Base-by-base conservation (phyloP, 2,329 filamentous ascomycete species). In the Leptographium galeiforme region DNA sequence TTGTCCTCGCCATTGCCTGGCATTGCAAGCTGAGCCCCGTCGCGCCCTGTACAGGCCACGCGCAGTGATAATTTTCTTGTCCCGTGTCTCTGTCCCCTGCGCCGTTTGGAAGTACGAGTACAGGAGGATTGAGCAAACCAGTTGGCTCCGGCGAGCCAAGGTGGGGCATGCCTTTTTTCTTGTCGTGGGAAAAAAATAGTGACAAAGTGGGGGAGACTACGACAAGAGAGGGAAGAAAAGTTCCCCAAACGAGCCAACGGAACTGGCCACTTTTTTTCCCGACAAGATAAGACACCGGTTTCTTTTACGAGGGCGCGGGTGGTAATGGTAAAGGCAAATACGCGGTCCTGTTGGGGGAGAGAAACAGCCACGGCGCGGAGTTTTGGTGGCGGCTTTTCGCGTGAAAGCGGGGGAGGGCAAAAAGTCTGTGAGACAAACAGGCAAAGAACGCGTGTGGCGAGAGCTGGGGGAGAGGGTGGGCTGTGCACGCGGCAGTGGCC, bases 151-250 rank as follows among this genome's bases (percentile, higher is more conserved):
- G 25, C 19, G 43, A 8, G 19, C 18, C 32, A 18, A 10, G 45
- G 32, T 48, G 33, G 45, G 32, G 45, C 30, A 48, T 7, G 53
- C 36, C 50, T 58, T 57, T 55, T 55, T 57, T 46, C 53, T 34
- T 41, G 32, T 51, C 32, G 49, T 48, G 47, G 53, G 52, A 52
- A 56, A 54, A 51, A 51, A 48, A 48, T 48, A 52, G 56, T 48
- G 43, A 49, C 32, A 51, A 50, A 57, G 54, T 57, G 56, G 56
- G 56, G 49, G 48, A 43, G 48, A 51, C 51, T 46, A 46, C 16
- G 36, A 44, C 36, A 44, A 54, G 47, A 52, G 43, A 41, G 36
- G 39, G 49, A 44, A 7, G 12, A 32, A 18, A 41, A 16, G 39
- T 19, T 19, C 43, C 16, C 38, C 25, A 30, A 12, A 8, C 30